Conservation (phyloP, 164 flowering plant genomes). For the Amborella trichopoda region DNA sequence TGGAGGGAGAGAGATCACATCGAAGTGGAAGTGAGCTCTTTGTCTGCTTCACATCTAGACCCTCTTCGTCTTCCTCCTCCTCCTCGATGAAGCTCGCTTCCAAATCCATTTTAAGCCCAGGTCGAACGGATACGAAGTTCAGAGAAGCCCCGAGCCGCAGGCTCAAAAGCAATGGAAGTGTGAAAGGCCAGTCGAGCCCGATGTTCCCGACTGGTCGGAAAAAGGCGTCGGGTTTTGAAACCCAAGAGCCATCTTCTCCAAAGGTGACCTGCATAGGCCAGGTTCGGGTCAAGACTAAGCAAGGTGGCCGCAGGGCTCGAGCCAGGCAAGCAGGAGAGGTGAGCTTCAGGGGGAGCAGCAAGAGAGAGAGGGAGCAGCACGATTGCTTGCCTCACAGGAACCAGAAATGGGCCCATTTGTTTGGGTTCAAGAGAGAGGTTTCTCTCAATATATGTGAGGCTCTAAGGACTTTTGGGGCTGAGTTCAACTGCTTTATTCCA, state of each 20-base stretch:
- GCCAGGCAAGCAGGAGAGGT: conserved; percentile 30
- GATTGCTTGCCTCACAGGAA: conserved; percentile 35
- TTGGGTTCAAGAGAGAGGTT: conserved; percentile 9
- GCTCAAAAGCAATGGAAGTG: conserved; percentile 48
- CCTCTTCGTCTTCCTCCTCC: conserved; percentile 37
- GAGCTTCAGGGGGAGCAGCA: conserved; percentile 52
- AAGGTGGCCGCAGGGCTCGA: conserved; percentile 37
- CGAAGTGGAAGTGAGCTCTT: conserved; percentile 39
- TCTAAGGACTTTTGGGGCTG: conserved; percentile 55
- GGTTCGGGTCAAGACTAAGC: conserved; percentile 76
- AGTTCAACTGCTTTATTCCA: conserved; percentile 64
- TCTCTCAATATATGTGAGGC: conserved; percentile 81
- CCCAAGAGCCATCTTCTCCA: conserved; percentile 80
- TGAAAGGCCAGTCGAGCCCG: conserved; percentile 65
- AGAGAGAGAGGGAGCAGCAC: conserved; percentile 10
- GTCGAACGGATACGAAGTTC: conserved; percentile 22
- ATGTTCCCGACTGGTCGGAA: conserved; percentile 42
- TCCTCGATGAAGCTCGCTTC: conserved; percentile 54
- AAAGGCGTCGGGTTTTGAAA: conserved; percentile 40
- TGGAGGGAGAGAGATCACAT: conserved; percentile 16
- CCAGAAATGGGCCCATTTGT: conserved; percentile 70
- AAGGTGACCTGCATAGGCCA: conserved; percentile 94
- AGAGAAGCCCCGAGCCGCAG: conserved; percentile 39
- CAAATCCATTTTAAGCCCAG: conserved; percentile 57
- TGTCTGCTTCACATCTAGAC: conserved; percentile 65